phyloP scores from a whole-genome alignment of 768 basidiomycete genomes.

The Glaciozyma antarctica region DNA sequence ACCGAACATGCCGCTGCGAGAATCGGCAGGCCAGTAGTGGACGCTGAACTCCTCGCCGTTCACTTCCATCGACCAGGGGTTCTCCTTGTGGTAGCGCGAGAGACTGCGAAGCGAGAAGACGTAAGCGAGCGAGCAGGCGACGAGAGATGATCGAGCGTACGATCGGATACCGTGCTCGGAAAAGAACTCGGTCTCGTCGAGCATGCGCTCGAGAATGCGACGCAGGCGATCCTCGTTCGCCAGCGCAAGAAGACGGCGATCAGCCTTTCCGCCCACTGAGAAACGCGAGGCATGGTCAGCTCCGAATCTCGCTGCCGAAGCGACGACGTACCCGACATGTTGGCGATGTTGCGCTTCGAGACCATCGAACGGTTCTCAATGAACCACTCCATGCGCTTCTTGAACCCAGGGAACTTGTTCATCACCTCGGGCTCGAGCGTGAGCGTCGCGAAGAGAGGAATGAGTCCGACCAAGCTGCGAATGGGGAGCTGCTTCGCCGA shows the following conservation, averaged over 20 bases:
- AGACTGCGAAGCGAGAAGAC: constrained; percentile 46
- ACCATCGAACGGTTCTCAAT: constrained; percentile 83
- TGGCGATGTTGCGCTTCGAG: constrained; percentile 85
- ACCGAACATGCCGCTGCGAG: constrained; percentile 93
- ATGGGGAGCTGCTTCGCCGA: constrained; percentile 84
- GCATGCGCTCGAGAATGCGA: constrained; percentile 85
- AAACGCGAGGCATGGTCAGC: neutral
- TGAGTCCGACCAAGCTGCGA: constrained; percentile 90
- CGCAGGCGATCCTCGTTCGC: constrained; percentile 84
- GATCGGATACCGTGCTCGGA: constrained; percentile 93
- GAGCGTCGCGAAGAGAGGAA: constrained; percentile 88
- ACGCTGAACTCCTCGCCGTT: constrained; percentile 86
- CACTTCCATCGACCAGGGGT: constrained; percentile 91
- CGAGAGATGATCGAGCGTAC: constrained; percentile 46
- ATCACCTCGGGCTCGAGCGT: constrained; percentile 82
- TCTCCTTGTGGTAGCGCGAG: constrained; percentile 78
- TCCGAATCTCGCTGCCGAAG: neutral
- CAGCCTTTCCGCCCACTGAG: constrained; percentile 60
- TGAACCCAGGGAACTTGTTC: constrained; percentile 92
- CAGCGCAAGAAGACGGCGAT: constrained; percentile 77
- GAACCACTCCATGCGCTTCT: constrained; percentile 98
- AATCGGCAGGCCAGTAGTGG: constrained; percentile 96
- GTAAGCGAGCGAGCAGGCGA: neutral
- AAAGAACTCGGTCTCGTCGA: constrained; percentile 93
- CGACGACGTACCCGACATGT: constrained; percentile 63